Base-by-base conservation (phyloP, 148 eudicot genomes). In the Simmondsia chinensis region DNA sequence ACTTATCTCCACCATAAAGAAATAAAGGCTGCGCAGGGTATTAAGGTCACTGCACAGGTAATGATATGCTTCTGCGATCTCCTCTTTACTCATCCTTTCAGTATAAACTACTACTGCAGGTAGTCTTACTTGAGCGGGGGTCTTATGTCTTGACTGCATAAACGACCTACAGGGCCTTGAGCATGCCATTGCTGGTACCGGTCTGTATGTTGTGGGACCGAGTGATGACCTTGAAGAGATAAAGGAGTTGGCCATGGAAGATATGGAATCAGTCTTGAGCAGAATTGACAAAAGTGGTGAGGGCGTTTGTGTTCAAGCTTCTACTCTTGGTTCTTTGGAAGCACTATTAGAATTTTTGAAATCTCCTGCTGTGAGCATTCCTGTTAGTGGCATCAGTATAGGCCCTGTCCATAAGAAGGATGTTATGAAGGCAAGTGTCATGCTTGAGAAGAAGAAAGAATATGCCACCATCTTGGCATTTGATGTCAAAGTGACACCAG, bases 361-460 rank as follows among this genome's bases (percentile, higher is more conserved):
- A 63, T 66, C 81, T 35, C 94, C 88, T 20, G 95, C 70, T 23
- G 88, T 85, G 25, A 79, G 56, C 32, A 91, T 85, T 57, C 94
- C 95, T 59, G 97, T 85, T 44, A 85, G 97, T 76, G 88, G 85
- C 45, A 79, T 91, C 52, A 67, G 95, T 61, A 85, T 91, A 56
- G 95, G 97, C 18, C 97, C 97, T 26, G 94, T 89, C 20, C 93
- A 85, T 32, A 85, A 82, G 58, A 91, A 91, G 59, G 97, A 91
- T 68, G 95, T 91, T 29, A 79, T 85, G 93, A 82, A 72, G 59
- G 94, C 95, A 13, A 80, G 97, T 49, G 88, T 85, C 22, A 91
- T 91, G 94, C 94, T 91, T 53, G 97, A 91, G 70, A 91, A 85
- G 95, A 85, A 70, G 64, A 91, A 74, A 57, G 97, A 91, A 71